These are phyloP conservation scores for Xylaria multiplex DNA, from an alignment of 2,329 filamentous ascomycete genomes.

Conservation along the genomic window DNA sequence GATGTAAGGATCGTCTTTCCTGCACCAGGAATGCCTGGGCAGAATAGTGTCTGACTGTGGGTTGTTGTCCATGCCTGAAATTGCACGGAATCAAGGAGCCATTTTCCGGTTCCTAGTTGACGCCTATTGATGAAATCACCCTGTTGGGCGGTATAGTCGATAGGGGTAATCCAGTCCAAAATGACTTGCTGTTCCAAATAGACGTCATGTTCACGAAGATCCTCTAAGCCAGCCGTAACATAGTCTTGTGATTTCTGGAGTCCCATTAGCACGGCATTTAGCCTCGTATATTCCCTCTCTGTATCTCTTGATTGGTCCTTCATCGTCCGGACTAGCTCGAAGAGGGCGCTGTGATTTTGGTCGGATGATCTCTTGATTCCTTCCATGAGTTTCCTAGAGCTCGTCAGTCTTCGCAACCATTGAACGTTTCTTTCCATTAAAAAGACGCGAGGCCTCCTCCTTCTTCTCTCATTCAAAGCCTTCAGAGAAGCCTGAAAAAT, in stretches of 20 bases:
- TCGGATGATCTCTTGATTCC: constrained; percentile 4
- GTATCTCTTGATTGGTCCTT: constrained; percentile 12
- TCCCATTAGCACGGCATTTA: constrained; percentile 1
- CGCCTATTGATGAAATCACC: constrained; percentile 51
- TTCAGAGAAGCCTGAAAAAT: too few species aligned
- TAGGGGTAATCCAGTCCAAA: constrained; percentile 7
- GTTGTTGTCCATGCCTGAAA: constrained; percentile 25
- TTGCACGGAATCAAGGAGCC: constrained; percentile 29
- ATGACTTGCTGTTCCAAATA: constrained; percentile 1
- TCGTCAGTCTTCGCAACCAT: constrained; percentile 1
- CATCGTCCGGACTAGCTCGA: constrained; percentile 8
- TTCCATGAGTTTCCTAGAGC: constrained; percentile 1
- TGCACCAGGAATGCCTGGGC: too few species aligned
- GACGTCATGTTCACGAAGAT: constrained; percentile 11
- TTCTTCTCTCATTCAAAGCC: too few species aligned
- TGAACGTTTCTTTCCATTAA: too few species aligned
- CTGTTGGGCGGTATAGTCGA: constrained; percentile 53
- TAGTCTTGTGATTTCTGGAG: neutral
- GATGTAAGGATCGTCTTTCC: too few species aligned
- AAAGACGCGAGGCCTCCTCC: too few species aligned
- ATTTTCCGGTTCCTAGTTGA: constrained; percentile 51
- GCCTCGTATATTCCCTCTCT: neutral
- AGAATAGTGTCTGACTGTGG: too few species aligned
- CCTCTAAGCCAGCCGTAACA: neutral
- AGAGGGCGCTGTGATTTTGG: constrained; percentile 11